phyloP scores from a whole-genome alignment of 176 grass and related monocot species.

The Rhynchospora pubera region DNA sequence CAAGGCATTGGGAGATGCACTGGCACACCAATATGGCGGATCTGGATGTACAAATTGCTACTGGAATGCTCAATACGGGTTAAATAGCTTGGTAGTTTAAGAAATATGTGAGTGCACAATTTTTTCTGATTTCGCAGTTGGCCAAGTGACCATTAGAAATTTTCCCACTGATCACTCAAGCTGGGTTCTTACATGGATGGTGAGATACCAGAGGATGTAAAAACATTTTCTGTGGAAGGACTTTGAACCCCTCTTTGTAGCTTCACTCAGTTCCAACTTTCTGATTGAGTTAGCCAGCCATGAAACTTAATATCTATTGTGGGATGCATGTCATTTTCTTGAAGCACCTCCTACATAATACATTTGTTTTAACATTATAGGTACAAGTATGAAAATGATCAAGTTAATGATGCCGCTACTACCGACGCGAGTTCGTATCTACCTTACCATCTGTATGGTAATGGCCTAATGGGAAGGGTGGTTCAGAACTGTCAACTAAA shows the following conservation, averaged over 20 bases:
- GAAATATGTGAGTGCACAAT: no score
- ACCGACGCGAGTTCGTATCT: conserved; percentile 89
- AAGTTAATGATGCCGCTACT: conserved; percentile 91
- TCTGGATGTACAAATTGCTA: no score
- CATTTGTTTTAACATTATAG: conserved; percentile 42
- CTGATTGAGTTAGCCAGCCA: neutral
- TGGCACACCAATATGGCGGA: no score
- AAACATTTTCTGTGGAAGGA: conserved; percentile 56
- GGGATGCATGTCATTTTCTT: neutral
- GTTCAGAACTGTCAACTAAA: conserved; percentile 58
- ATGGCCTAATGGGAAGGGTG: no score
- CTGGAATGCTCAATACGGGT: no score
- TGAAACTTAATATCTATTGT: neutral
- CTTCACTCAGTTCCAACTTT: conserved; percentile 35
- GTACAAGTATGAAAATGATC: conserved; percentile 98
- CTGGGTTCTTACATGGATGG: conserved; percentile 83
- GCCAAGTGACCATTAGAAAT: no score
- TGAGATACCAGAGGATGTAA: conserved; percentile 75
- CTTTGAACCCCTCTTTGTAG: conserved; percentile 67
- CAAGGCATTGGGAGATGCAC: no score
- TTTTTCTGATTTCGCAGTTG: no score
- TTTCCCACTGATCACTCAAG: no score
- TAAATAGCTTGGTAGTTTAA: no score
- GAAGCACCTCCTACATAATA: neutral
- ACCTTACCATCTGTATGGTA: conserved; percentile 98